Conservation (phyloP, 331 rosid genomes). For the Stylosanthes scabra region DNA sequence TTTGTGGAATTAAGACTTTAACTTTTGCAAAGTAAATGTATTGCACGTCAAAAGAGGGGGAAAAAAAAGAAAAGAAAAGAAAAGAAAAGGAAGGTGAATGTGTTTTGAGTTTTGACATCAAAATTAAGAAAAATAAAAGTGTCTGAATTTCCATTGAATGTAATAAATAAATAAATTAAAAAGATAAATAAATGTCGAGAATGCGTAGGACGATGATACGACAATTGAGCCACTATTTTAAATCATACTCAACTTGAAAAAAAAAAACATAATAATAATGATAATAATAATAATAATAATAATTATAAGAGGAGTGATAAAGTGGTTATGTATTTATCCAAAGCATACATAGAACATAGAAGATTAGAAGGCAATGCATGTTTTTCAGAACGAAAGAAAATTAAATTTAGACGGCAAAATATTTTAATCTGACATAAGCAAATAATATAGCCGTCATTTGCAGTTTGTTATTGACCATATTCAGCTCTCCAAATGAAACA, state of each 20-base stretch:
- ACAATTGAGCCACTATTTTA: not conserved
- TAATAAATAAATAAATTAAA: not conserved
- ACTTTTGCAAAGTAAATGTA: not conserved
- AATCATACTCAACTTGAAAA: not conserved
- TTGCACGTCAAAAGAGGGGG: no score
- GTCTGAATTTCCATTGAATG: not conserved
- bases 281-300: not conserved
- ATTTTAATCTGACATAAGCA: not conserved
- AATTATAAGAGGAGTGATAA: not conserved
- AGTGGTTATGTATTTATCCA: not conserved
- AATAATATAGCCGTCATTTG: constrained; percentile 14
- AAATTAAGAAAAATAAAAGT: not conserved
- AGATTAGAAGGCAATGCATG: constrained; percentile 12
- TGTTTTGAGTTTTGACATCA: no score
- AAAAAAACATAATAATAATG: not conserved
- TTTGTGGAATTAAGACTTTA: not conserved
- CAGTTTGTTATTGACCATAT: not conserved
- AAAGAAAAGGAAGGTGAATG: no score
- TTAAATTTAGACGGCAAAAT: constrained; percentile 7
- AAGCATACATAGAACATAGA: not conserved
- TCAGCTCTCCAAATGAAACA: no score
- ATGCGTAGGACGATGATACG: not conserved
- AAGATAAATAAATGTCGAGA: not conserved
- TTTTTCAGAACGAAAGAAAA: not conserved
- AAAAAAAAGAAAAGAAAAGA: no score